These are phyloP conservation scores for Atractiella rhizophila DNA, from an alignment of 768 basidiomycete genomes.

Conservation along the genomic window DNA sequence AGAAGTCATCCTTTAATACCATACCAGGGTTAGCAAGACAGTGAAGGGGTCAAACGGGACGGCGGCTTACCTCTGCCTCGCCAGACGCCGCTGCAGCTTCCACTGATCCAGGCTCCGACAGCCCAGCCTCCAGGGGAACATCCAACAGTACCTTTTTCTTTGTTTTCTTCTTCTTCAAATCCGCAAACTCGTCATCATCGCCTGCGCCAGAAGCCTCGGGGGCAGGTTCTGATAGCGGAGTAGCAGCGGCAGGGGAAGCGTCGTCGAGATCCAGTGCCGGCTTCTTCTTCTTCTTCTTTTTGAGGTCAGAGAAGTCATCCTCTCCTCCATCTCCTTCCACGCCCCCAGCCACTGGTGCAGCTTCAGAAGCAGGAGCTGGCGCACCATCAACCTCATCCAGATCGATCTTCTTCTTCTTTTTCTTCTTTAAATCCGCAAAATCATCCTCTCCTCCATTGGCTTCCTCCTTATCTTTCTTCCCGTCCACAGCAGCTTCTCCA, in stretches of 20 bases:
- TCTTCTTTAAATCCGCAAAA: too few relatives aligned
- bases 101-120: slow-evolving; percentile 40
- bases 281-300: slow-evolving; percentile 49
- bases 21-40: too few relatives aligned
- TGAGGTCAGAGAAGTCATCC: slow-evolving; percentile 79
- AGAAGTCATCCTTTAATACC: too few relatives aligned
- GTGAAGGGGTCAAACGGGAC: too few relatives aligned
- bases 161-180: neutral
- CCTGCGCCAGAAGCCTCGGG: neutral
- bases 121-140: neutral
- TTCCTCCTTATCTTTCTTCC: too few relatives aligned
- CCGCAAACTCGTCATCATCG: neutral
- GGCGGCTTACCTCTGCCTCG: slow-evolving; percentile 19
- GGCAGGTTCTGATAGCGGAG: neutral
- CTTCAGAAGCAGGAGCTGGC: slow-evolving; percentile 11
- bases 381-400: slow-evolving; percentile 15
- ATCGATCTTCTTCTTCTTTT: slow-evolving; percentile 24
- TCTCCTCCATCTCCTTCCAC: slow-evolving; percentile 10
- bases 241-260: neutral
- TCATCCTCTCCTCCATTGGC: too few relatives aligned
- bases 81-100: slow-evolving; percentile 34
- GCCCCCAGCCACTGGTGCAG: slow-evolving; percentile 6
- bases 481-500: too few relatives aligned
- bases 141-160: neutral
- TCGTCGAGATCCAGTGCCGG: slow-evolving; percentile 54